Conservation (phyloP, 2,329 filamentous ascomycete species). For the Onygenales sp. region DNA sequence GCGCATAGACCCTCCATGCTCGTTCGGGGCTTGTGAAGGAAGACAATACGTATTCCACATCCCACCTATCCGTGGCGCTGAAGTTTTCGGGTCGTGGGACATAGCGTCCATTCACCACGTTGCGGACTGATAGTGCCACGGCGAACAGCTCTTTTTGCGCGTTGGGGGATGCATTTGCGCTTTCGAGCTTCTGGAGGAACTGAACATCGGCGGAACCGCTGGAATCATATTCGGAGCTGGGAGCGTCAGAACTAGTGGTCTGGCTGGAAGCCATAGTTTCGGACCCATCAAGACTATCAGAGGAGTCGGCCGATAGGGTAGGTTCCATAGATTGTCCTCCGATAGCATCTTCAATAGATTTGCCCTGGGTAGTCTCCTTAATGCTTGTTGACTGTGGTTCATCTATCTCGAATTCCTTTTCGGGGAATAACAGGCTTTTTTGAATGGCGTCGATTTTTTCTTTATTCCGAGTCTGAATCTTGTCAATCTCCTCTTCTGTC, state of each 20-base stretch:
- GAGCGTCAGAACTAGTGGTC: too few species aligned
- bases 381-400: background rate
- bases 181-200: background rate
- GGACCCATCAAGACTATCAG: too few species aligned
- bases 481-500: constrained; percentile 57
- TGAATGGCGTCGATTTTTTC: constrained; percentile 61
- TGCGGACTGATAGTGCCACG: constrained; percentile 63
- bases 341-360: too few species aligned
- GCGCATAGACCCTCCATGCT: constrained; percentile 45
- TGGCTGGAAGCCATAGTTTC: too few species aligned
- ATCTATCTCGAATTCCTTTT: constrained; percentile 16
- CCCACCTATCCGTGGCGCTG: constrained; percentile 48
- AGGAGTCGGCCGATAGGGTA: too few species aligned
- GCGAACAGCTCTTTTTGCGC: constrained; percentile 44
- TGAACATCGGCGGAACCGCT: constrained; percentile 2
- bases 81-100: constrained; percentile 52
- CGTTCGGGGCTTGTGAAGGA: constrained; percentile 43
- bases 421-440: constrained; percentile 31
- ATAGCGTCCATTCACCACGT: constrained; percentile 57
- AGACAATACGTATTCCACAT: constrained; percentile 66
- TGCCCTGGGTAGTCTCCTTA: too few species aligned
- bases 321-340: too few species aligned
- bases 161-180: constrained; percentile 5
- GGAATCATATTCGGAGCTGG: background rate
- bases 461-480: constrained; percentile 61